Base-by-base conservation (phyloP, 148 eudicot species). In the Talinum fruticosum region DNA sequence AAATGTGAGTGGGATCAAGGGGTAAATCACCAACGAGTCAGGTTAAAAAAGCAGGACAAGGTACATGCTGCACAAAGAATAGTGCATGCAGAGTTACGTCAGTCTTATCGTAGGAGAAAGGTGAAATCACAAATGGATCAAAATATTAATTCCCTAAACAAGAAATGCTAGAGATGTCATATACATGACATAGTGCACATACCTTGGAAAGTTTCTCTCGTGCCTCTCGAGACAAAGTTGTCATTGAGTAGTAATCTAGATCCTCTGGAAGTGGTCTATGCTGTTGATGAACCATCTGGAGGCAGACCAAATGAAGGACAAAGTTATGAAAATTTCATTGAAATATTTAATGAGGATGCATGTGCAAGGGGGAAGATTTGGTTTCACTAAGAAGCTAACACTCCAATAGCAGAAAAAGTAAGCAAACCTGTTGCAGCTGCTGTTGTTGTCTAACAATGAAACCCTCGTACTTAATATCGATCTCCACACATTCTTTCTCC, bases 121-220 rank as follows among this genome's bases (percentile, higher is more conserved):
- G 26, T 61, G 21, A 75, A 61, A 15, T 38, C 4, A 37, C 8
- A 38, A 54, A 30, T 41, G 21, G 69, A 73, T 67, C 44, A 66
- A n/a, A n/a, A 33, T 41, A 13, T 23, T n/a, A 18, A 7, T 35
- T 8, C 47, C 14, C 5, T 16, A 32, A 24, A 5, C 19, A 38
- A 64, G 68, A 34, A 66, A 83, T 64, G 66, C 67, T 34, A 10
- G 47, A 67, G 29, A 75, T 61, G 36, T 23, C 37, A 53, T 29
- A 66, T 19, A 34, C 57, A 54, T 54, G 57, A 30, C 18, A 74
- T 49, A 71, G 69, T 45, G 8, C 71, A 73, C 71, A 78, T 84
- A 92, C 99, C 97, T 96, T 96, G 41, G 99, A 85, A 66, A 96
- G 90, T 80, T 96, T 96, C 77, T 96, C 98, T 44, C 99, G 98